Conservation (phyloP, 1,139 yeast species). For the Wickerhamiella infanticola region DNA sequence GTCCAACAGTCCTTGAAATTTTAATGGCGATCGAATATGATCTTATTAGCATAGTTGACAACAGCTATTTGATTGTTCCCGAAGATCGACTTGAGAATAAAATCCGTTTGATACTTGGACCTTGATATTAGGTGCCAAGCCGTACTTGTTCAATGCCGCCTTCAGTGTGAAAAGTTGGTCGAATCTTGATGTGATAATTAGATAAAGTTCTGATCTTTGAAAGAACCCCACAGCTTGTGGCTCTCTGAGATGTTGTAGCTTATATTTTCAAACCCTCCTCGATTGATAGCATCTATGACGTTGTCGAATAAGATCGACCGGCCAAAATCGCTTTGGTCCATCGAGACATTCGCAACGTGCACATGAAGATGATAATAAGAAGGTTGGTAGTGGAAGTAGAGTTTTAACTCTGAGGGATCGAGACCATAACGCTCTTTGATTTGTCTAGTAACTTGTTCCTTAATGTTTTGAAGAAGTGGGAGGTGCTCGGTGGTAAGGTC, state of each 20-base stretch:
- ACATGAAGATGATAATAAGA: constrained; percentile 91
- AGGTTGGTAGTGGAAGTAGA: constrained; percentile 86
- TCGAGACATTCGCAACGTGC: constrained; percentile 66
- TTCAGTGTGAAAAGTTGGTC: not conserved
- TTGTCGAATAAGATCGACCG: constrained; percentile 74
- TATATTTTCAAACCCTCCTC: constrained; percentile 14
- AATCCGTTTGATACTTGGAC: no score
- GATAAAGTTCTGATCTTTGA: not conserved
- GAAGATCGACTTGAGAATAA: no score
- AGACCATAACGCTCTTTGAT: constrained; percentile 35
- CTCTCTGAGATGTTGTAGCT: constrained; percentile 11
- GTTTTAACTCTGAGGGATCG: constrained; percentile 38
- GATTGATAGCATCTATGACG: constrained; percentile 51
- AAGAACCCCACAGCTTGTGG: constrained; percentile 4
- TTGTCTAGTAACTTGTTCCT: constrained; percentile 31
- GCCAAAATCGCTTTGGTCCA: constrained; percentile 68
- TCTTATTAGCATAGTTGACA: no score
- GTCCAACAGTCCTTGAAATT: no score
- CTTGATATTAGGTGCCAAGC: no score
- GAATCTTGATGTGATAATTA: not conserved
- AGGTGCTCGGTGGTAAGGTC: constrained; percentile 51
- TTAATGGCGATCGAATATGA: no score
- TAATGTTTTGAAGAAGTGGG: constrained; percentile 37
- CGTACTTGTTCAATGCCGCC: not conserved
- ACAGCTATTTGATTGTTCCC: no score